phyloP scores from a whole-genome alignment of 202 grass and related monocot species.

The Musa balbisiana region DNA sequence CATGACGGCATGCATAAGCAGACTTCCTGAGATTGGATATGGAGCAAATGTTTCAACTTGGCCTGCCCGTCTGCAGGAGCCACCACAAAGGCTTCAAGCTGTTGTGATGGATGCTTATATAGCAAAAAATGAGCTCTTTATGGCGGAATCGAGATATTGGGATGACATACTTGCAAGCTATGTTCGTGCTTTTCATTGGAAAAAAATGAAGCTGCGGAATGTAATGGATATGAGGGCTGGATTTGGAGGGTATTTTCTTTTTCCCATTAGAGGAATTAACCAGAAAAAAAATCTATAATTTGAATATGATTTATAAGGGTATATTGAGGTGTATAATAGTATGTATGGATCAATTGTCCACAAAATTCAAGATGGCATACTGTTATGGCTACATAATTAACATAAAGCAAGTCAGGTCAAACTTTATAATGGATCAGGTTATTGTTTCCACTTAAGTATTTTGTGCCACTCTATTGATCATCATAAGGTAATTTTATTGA shows the following conservation, averaged over 20 bases:
- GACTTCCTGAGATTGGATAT: constrained; percentile 54
- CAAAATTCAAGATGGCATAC: not conserved
- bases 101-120: constrained; percentile 74
- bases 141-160: constrained; percentile 77
- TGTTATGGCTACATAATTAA: not conserved
- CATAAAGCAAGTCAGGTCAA: too few species aligned
- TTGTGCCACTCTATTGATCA: too few species aligned
- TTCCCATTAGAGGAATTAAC: not conserved
- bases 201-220: constrained; percentile 66
- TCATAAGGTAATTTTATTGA: too few species aligned
- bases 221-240: constrained; percentile 94
- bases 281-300: not conserved
- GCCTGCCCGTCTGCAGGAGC: constrained; percentile 61
- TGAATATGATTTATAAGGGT: not conserved
- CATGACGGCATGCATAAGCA: constrained; percentile 74
- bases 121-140: constrained; percentile 85
- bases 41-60: constrained; percentile 39
- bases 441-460: too few species aligned
- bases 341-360: not conserved
- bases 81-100: constrained; percentile 73
- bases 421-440: too few species aligned
- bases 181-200: constrained; percentile 70
- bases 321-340: not conserved
- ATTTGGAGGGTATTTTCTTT: constrained; percentile 71
- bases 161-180: constrained; percentile 56